Evolutionary conservation across 108 stramenopile genomes (phyloP).

Genomic region (Fragilariopsis cylindrus): DNA sequence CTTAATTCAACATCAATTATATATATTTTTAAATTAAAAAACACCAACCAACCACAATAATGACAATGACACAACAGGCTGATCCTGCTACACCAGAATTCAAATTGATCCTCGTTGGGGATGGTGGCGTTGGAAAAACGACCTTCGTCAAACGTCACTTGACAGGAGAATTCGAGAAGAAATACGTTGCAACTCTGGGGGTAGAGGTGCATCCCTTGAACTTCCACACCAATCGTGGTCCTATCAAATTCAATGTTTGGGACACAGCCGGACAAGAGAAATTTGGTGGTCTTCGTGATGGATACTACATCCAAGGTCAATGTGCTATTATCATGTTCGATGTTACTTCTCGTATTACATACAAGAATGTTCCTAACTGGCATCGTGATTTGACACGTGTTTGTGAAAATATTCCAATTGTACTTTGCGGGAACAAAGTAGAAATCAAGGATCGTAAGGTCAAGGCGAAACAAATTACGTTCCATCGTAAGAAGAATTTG

Average conservation of each 20-base stretch:
- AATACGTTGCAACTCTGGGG: constrained; percentile 96
- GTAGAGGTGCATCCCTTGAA: constrained; percentile 96
- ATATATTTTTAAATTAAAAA: not conserved
- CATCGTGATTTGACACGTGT: constrained; percentile 98
- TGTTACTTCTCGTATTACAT: constrained; percentile 96
- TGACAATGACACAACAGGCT: not conserved
- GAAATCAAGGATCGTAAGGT: constrained; percentile 99
- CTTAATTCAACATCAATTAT: not conserved
- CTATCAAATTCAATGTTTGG: constrained; percentile 99
- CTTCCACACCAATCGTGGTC: constrained; percentile 98
- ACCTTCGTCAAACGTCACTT: constrained; percentile 99
- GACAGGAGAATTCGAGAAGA: constrained; percentile 99
- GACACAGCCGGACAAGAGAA: constrained; percentile 99
- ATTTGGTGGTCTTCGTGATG: constrained; percentile 98
- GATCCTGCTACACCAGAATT: constrained; percentile 82
- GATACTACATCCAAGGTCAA: constrained; percentile 98
- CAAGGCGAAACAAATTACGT: constrained; percentile 99
- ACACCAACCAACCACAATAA: not conserved
- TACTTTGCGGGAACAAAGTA: constrained; percentile 98
- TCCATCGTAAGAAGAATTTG: constrained; percentile 99
- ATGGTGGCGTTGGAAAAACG: constrained; percentile 98
- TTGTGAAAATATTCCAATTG: constrained; percentile 99
- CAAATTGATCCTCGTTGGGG: constrained; percentile 99
- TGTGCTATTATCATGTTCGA: constrained; percentile 99
- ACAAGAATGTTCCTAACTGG: constrained; percentile 99